Evolutionary conservation across 306 rosid species (phyloP).

Genomic region (Dalbergia oliveri): DNA sequence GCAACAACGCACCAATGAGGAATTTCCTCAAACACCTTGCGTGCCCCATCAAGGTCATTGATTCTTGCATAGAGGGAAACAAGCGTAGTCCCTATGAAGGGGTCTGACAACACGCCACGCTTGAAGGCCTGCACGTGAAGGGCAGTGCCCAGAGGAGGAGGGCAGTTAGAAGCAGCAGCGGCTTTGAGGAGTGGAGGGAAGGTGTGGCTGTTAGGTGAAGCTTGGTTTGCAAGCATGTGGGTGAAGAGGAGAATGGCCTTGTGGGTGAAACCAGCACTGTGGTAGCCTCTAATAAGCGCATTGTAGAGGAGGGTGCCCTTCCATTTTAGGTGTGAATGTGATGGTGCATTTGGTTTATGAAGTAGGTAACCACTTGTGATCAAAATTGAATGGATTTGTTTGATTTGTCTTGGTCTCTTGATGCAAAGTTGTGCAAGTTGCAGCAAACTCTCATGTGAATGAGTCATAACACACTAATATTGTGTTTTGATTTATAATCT

Average conservation of each 20-base stretch:
- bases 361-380: constrained; percentile 62
- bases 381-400: constrained; percentile 70
- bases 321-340: constrained; percentile 58
- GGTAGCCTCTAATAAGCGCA: constrained; percentile 67
- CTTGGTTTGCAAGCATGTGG: constrained; percentile 70
- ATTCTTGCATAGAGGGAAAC: constrained; percentile 48
- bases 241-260: constrained; percentile 63
- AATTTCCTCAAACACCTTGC: constrained; percentile 82
- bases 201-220: constrained; percentile 71
- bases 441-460: constrained; percentile 58
- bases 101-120: constrained; percentile 62
- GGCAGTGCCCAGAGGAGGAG: constrained; percentile 39
- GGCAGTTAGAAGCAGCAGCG: constrained; percentile 40
- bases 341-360: constrained; percentile 33
- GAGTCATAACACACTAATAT: background rate
- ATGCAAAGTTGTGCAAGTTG: constrained; percentile 68
- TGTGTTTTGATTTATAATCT: background rate
- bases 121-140: constrained; percentile 72
- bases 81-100: constrained; percentile 68
- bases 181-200: constrained; percentile 75
- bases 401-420: constrained; percentile 52
- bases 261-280: constrained; percentile 48
- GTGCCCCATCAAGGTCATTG: constrained; percentile 50
- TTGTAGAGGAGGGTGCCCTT: constrained; percentile 71
- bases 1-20: constrained; percentile 60